Conservation (phyloP, 1,284 basidiomycete genomes). For the Cutaneotrichosporon cutaneum region DNA sequence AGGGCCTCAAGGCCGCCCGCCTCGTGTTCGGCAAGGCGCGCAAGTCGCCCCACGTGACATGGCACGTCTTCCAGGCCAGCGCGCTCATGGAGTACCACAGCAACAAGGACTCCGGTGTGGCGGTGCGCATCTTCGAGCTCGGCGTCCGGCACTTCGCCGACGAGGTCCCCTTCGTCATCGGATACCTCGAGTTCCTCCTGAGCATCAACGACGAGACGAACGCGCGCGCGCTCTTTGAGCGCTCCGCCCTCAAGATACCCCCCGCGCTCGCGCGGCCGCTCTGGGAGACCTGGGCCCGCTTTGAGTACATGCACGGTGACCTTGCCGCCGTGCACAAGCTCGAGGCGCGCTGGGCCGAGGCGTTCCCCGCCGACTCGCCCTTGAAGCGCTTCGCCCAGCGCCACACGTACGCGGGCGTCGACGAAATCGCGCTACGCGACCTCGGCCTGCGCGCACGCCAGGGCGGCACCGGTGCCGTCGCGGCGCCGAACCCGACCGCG, state of each 20-base stretch:
- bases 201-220: slow-evolving; percentile 95
- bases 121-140: slow-evolving; percentile 89
- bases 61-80: slow-evolving; percentile 91
- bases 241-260: slow-evolving; percentile 65
- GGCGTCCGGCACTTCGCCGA: slow-evolving; percentile 83
- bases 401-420: slow-evolving; percentile 81
- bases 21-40: slow-evolving; percentile 79
- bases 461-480: not conserved
- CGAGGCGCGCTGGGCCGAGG: slow-evolving; percentile 81
- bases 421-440: slow-evolving; percentile 84
- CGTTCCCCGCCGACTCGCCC: slow-evolving; percentile 80
- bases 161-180: slow-evolving; percentile 80
- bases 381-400: slow-evolving; percentile 89
- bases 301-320: slow-evolving; percentile 94
- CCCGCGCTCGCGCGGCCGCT: slow-evolving; percentile 77
- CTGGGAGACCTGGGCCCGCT: slow-evolving; percentile 94
- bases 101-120: slow-evolving; percentile 79
- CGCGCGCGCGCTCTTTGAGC: slow-evolving; percentile 92
- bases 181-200: slow-evolving; percentile 90
- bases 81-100: slow-evolving; percentile 96
- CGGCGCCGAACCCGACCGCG: not conserved
- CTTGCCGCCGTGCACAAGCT: slow-evolving; percentile 84
- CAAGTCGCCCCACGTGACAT: slow-evolving; percentile 78
- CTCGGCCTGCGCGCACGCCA: slow-evolving; percentile 65
- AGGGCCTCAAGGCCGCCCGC: slow-evolving; percentile 76